These are phyloP conservation scores for Penicillium italicum DNA, from an alignment of 2,329 filamentous ascomycete species.

Conservation along the genomic window DNA sequence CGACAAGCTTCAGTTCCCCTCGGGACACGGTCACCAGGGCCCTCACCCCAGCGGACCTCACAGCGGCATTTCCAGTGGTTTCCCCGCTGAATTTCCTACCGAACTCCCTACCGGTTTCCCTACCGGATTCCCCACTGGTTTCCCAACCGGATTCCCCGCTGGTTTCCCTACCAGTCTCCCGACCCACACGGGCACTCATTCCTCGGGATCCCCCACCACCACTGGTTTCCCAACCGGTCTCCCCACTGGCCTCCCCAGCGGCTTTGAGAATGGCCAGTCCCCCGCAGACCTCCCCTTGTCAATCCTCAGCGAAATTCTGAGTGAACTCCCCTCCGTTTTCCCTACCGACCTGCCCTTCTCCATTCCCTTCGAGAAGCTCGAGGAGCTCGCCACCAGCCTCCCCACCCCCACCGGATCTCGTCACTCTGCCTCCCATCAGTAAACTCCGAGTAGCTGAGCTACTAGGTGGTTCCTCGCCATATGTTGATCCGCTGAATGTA, in stretches of 20 bases:
- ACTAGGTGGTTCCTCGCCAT: neutral
- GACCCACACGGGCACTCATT: neutral
- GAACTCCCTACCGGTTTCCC: no score
- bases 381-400: neutral
- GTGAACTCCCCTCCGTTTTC: neutral
- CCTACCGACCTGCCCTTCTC: constrained; percentile 1
- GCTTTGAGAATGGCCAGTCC: constrained; percentile 11
- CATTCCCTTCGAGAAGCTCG: neutral
- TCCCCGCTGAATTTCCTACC: no score
- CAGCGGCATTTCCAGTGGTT: no score
- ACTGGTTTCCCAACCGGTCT: neutral
- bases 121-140: no score
- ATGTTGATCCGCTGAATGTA: neutral
- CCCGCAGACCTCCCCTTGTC: neutral
- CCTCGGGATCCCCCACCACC: neutral
- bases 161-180: no score
- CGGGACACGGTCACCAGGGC: neutral
- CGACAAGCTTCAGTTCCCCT: neutral
- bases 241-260: neutral
- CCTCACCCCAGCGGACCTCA: neutral
- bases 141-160: no score
- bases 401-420: neutral
- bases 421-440: neutral
- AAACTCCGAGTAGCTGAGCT: neutral
- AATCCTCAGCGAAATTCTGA: neutral